Conservation (phyloP, 345 rosid species). For the Aethionema arabicum region DNA sequence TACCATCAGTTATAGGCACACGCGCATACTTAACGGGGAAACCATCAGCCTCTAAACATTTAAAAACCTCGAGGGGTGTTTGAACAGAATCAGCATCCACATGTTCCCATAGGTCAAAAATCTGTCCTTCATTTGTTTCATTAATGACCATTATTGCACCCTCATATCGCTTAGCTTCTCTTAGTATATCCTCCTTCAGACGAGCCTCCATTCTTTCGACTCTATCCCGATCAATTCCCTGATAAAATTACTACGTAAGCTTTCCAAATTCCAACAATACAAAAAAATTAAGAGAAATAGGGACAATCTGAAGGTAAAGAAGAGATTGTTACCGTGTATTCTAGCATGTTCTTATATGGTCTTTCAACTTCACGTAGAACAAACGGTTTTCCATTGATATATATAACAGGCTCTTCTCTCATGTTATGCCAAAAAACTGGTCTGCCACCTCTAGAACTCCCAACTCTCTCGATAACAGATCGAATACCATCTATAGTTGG, state of each 20-base stretch:
- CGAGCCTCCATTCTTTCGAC: slow-evolving; percentile 99
- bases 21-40: slow-evolving; percentile 87
- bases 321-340: slow-evolving; percentile 65
- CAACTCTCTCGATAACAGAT: slow-evolving; percentile 82
- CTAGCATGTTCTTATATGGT: slow-evolving; percentile 94
- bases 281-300: background rate
- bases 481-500: slow-evolving; percentile 91
- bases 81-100: slow-evolving; percentile 70
- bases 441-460: slow-evolving; percentile 71
- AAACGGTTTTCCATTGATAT: slow-evolving; percentile 93
- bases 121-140: slow-evolving; percentile 79
- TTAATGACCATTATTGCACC: slow-evolving; percentile 98
- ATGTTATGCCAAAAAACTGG: slow-evolving; percentile 96
- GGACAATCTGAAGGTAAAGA: background rate
- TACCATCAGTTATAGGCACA: slow-evolving; percentile 95
- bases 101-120: slow-evolving; percentile 91
- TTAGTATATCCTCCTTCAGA: slow-evolving; percentile 82
- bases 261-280: slow-evolving; percentile 16
- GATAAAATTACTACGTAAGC: slow-evolving; percentile 24
- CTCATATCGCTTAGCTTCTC: slow-evolving; percentile 79
- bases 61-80: slow-evolving; percentile 92
- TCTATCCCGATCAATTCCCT: slow-evolving; percentile 96
- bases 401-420: slow-evolving; percentile 99
- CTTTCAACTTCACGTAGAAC: slow-evolving; percentile 98
- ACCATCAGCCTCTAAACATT: slow-evolving; percentile 79